Conservation (phyloP, 164 flowering plant genomes). For the Vitis labrusca region DNA sequence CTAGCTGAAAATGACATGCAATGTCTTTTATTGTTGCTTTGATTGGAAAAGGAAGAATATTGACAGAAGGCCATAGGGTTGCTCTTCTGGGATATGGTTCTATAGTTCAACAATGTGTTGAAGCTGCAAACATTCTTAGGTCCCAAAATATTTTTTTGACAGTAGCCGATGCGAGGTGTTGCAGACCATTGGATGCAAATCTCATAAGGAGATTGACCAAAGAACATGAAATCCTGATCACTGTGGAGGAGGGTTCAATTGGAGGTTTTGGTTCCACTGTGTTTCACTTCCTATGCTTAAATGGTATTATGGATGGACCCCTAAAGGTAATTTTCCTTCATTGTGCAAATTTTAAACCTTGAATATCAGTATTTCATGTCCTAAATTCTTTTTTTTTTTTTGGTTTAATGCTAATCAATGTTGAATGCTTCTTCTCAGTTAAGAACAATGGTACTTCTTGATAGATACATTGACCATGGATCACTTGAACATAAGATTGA, state of each 20-base stretch:
- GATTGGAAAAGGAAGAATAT: constrained; percentile 87
- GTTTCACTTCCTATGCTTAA: constrained; percentile 61
- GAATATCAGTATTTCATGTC: too few species aligned
- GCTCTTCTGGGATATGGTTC: constrained; percentile 86
- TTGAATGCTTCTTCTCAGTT: constrained; percentile 30
- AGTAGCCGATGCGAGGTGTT: constrained; percentile 90
- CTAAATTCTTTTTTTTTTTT: background rate
- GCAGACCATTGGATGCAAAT: constrained; percentile 79
- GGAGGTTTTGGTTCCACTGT: constrained; percentile 95
- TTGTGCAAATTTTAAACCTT: background rate
- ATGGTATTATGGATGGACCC: constrained; percentile 75
- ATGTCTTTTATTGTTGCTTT: constrained; percentile 17
- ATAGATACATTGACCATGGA: constrained; percentile 92
- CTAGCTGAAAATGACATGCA: too few species aligned
- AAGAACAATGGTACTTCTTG: constrained; percentile 72
- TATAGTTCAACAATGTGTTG: constrained; percentile 66
- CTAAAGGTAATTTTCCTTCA: constrained; percentile 60
- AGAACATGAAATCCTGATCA: constrained; percentile 73
- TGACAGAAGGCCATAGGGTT: constrained; percentile 73
- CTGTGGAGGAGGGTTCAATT: constrained; percentile 84
- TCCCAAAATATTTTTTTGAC: constrained; percentile 39
- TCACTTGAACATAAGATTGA: constrained; percentile 74
- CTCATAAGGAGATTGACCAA: constrained; percentile 65
- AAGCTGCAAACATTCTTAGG: constrained; percentile 59
- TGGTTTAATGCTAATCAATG: background rate